phyloP scores from a whole-genome alignment of 768 basidiomycete species.

The Galerina marginata region DNA sequence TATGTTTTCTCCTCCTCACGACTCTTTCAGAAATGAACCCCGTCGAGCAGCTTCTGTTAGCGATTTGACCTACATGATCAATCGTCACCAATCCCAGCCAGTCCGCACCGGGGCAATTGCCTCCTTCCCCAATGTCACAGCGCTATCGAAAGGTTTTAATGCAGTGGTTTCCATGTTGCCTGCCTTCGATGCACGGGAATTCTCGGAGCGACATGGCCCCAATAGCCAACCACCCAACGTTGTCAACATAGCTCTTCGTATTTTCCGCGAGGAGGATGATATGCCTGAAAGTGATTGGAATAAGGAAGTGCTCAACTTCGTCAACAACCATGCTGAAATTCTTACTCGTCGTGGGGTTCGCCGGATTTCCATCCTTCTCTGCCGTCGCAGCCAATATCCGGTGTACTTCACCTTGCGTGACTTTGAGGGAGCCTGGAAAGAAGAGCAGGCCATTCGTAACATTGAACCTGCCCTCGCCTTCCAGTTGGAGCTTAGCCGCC shows the following conservation, averaged over 20 bases:
- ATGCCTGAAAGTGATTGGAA: constrained; percentile 80
- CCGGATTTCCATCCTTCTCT: constrained; percentile 90
- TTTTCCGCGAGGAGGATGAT: constrained; percentile 83
- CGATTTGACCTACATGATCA: constrained; percentile 93
- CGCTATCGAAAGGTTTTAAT: constrained; percentile 75
- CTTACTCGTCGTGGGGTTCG: constrained; percentile 83
- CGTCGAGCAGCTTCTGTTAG: constrained; percentile 92
- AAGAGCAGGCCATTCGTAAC: constrained; percentile 96
- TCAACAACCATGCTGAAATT: constrained; percentile 68
- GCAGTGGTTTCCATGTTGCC: constrained; percentile 79
- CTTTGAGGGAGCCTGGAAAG: constrained; percentile 76
- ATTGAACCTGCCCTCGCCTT: constrained; percentile 98
- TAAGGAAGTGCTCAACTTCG: constrained; percentile 68
- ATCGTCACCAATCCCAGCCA: constrained; percentile 85
- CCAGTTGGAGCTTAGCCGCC: constrained; percentile 94
- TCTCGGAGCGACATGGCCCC: constrained; percentile 74
- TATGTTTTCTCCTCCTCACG: constrained; percentile 2
- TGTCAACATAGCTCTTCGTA: constrained; percentile 90
- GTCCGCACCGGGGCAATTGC: constrained; percentile 90
- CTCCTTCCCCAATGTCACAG: constrained; percentile 79
- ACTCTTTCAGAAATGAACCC: constrained; percentile 49
- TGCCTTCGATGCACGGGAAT: constrained; percentile 72
- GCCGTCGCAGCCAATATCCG: constrained; percentile 90
- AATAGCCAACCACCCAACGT: constrained; percentile 87
- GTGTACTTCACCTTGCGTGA: constrained; percentile 92